A percentile compares a stretch with the other conserved stretches of the same genome.
phyloP scores from a whole-genome alignment of 257 asterid genomes.

The Gynochthodes officinalis region DNA sequence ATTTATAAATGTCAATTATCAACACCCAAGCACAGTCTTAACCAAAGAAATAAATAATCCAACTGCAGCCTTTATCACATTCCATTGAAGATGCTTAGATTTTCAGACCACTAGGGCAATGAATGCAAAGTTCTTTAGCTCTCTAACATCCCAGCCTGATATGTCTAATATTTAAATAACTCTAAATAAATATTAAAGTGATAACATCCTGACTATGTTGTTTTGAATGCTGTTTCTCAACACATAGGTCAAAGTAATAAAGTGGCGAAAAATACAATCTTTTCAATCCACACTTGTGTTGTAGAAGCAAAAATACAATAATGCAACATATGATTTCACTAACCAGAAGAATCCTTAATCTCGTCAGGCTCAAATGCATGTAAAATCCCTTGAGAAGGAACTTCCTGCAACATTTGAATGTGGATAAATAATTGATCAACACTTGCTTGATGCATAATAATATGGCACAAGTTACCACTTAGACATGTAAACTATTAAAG shows the following conservation, averaged over 20 bases:
- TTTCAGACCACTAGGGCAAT: neutral
- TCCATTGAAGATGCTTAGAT: neutral
- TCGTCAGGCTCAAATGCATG: slow-evolving; percentile 73
- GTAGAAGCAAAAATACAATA: neutral
- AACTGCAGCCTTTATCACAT: neutral
- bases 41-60: neutral
- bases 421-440: slow-evolving; percentile 1
- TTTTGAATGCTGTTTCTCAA: neutral
- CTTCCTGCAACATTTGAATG: slow-evolving; percentile 36
- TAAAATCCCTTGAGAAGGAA: slow-evolving; percentile 39
- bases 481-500: neutral
- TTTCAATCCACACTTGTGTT: neutral
- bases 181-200: neutral
- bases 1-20: neutral
- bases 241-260: neutral
- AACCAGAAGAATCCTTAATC: slow-evolving; percentile 47
- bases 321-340: slow-evolving; percentile 17
- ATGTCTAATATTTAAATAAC: neutral
- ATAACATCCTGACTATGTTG: neutral
- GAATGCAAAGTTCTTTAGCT: neutral
- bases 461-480: neutral
- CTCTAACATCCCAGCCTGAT: neutral
- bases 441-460: neutral
- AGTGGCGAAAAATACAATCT: neutral
- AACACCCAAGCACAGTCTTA: neutral